Conservation (phyloP, 306 rosid genomes). For the Inga oerstediana region DNA sequence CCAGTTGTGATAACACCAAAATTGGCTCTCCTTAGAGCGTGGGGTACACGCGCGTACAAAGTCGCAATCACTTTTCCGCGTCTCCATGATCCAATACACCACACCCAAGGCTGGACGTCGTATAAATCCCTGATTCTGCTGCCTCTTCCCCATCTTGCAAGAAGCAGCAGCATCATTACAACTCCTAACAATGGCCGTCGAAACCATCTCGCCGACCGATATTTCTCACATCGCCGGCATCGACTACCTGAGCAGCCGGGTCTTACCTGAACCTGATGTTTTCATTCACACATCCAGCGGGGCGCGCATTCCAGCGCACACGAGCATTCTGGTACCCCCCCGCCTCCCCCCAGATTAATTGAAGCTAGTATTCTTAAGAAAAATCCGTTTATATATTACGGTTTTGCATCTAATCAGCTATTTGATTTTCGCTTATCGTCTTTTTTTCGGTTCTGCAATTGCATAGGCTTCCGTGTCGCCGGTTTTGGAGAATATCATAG, state of each 20-base stretch:
- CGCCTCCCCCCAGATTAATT: background rate
- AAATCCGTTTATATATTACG: background rate
- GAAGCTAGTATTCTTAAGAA: background rate
- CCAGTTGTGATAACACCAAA: too few species aligned
- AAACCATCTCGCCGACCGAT: background rate
- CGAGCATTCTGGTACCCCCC: slow-evolving; percentile 58
- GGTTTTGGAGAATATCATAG: slow-evolving; percentile 69
- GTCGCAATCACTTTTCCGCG: background rate
- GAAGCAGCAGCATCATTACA: background rate
- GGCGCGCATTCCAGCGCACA: slow-evolving; percentile 73
- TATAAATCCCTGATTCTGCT: background rate
- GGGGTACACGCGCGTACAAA: background rate
- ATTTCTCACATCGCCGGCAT: slow-evolving; percentile 18
- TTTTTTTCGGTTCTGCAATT: background rate
- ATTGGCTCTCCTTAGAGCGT: slow-evolving; percentile 5
- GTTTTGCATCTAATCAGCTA: background rate
- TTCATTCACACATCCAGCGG: slow-evolving; percentile 70
- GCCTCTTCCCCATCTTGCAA: background rate
- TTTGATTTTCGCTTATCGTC: background rate
- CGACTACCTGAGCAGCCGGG: slow-evolving; percentile 14
- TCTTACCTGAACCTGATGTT: slow-evolving; percentile 74
- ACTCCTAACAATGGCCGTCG: slow-evolving; percentile 22
- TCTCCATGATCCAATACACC: background rate
- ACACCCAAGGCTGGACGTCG: background rate
- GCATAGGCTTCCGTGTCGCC: slow-evolving; percentile 72